phyloP scores from a whole-genome alignment of 2,329 filamentous ascomycete genomes.

The Sordariomycetes sp. region DNA sequence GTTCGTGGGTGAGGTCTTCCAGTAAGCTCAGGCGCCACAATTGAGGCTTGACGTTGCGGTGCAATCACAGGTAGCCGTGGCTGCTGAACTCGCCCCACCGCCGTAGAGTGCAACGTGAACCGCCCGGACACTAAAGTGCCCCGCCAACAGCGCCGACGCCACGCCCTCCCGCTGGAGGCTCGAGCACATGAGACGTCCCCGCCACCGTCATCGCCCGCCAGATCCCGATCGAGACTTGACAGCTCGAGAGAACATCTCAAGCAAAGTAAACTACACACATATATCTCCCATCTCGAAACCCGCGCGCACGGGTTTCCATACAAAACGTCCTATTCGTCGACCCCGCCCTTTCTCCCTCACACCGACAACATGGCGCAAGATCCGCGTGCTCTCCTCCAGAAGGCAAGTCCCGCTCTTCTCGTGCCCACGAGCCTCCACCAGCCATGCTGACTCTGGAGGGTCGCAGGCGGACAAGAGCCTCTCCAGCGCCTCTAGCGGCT shows the following conservation, averaged over 20 bases:
- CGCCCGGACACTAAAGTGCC: background rate
- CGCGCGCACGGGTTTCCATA: background rate
- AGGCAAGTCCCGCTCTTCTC: slow-evolving; percentile 33
- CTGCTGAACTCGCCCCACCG: background rate
- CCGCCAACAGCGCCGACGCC: background rate
- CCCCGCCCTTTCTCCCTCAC: background rate
- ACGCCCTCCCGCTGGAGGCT: background rate
- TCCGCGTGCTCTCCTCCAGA: slow-evolving; percentile 64
- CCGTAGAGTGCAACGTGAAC: background rate
- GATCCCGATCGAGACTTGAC: background rate
- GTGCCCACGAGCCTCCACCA: background rate
- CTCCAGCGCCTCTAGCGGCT: slow-evolving; percentile 62
- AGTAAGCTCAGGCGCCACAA: background rate
- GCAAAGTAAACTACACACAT: background rate
- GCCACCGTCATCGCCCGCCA: background rate
- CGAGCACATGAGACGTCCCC: background rate
- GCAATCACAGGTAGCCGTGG: too few species aligned
- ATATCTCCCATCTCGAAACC: background rate
- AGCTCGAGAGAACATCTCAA: background rate
- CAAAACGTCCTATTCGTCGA: background rate
- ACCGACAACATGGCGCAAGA: slow-evolving; percentile 54
- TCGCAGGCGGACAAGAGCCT: slow-evolving; percentile 75
- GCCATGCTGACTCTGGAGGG: background rate
- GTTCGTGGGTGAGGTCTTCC: background rate
- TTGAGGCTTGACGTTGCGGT: background rate